Base-by-base conservation (phyloP, 345 rosid genomes). In the Barbarea vulgaris region DNA sequence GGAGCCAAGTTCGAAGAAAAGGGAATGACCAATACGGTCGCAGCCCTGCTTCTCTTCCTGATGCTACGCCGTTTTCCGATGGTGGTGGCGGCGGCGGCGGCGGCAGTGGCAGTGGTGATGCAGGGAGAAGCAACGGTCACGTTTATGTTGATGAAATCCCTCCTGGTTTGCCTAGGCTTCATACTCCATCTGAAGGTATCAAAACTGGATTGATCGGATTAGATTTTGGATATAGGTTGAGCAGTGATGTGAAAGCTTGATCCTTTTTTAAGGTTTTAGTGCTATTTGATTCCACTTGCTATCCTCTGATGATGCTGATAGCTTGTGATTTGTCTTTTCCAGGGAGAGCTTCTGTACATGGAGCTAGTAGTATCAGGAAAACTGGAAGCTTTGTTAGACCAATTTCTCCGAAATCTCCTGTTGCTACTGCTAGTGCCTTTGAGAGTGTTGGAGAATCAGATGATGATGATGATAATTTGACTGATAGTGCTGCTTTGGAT, bases 371-470 rank as follows among this genome's bases (percentile, higher is more conserved):
- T 50, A 68, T 83, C 31, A 89, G 85, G 87, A 88, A 90, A 80
- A 27, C 81, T 57, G 87, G 89, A 60, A 85, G 69, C 76, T 78
- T 88, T 72, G 83, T 86, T 19, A 85, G 93, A 77, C 89, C 95
- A 73, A 87, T 87, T 47, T 88, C 98, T 66, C 99, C 99, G 0
- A 93, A 91, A 82, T 96, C 99, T 24, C 99, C 99, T 57, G 94
- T 79, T 81, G 91, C 93, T 30, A 88, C 96, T 84, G 96, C 88
- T 42, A 91, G 99, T 84, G 96, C 96, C 53, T 89, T 93, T 76
- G 98, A 90, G 85, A 92, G 94, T 66, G 60, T 88, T 64, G 99
- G 84, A 80, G 99, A 88, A 56, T 93, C 98, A 1, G 99, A 96
- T 81, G 99, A 91, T 69, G 99, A 93, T 78, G 99, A 93, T 78